Percentiles rank a stretch among this genome's conserved stretches.
These are phyloP conservation scores for Aspergillus oerlinghausenensis DNA, from an alignment of 2,329 filamentous ascomycete species.

Conservation along the genomic window DNA sequence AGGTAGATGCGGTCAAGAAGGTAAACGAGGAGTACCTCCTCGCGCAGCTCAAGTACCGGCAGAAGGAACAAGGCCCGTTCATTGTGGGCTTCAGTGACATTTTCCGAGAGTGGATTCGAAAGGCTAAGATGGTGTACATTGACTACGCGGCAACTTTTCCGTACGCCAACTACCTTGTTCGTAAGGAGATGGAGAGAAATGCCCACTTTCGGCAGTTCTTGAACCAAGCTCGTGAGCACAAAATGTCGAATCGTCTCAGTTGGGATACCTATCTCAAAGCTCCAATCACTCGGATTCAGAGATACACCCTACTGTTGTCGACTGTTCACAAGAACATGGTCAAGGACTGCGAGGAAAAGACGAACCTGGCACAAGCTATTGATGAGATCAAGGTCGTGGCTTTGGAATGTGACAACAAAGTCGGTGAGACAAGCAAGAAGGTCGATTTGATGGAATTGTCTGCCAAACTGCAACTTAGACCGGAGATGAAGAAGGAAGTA, in stretches of 20 bases:
- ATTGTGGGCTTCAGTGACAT: slow-evolving; percentile 92
- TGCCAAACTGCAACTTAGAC: slow-evolving; percentile 75
- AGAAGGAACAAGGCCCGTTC: slow-evolving; percentile 95
- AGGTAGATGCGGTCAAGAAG: slow-evolving; percentile 78
- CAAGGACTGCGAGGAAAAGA: slow-evolving; percentile 83
- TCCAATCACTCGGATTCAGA: slow-evolving; percentile 86
- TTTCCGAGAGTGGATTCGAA: slow-evolving; percentile 96
- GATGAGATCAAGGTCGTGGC: slow-evolving; percentile 89
- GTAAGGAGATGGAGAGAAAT: slow-evolving; percentile 79
- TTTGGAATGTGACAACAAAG: slow-evolving; percentile 83
- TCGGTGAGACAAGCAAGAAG: slow-evolving; percentile 88
- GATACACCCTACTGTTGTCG: slow-evolving; percentile 77
- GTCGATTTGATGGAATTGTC: slow-evolving; percentile 82
- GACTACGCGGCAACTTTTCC: slow-evolving; percentile 89
- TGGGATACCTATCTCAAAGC: slow-evolving; percentile 95
- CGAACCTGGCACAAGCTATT: slow-evolving; percentile 76
- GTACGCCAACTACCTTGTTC: slow-evolving; percentile 73
- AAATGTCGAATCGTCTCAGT: slow-evolving; percentile 73
- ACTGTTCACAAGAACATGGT: slow-evolving; percentile 81
- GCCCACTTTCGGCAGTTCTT: slow-evolving; percentile 82
- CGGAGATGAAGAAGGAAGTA: slow-evolving; percentile 77
- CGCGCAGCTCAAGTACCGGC: slow-evolving; percentile 90
- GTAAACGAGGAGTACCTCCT: slow-evolving; percentile 91
- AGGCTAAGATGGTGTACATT: slow-evolving; percentile 81
- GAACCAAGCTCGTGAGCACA: slow-evolving; percentile 72